Evolutionary conservation across 768 basidiomycete species (phyloP).

Genomic region (Calocybe indica): DNA sequence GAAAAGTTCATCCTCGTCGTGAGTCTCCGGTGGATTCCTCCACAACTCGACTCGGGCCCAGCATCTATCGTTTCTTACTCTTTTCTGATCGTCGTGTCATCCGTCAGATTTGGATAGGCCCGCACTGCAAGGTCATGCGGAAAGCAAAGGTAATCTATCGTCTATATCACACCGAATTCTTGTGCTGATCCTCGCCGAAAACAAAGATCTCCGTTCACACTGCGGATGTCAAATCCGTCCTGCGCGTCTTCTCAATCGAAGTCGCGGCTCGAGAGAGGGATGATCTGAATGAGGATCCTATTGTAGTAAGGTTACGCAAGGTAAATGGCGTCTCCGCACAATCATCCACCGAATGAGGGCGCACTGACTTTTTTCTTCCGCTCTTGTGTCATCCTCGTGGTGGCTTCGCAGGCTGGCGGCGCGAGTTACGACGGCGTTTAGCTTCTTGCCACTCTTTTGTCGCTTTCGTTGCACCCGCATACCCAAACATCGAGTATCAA

Average conservation of each 20-base stretch:
- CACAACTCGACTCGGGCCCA: not conserved
- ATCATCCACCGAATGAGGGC: slow-evolving; percentile 6
- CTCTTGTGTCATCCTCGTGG: slow-evolving; percentile 7
- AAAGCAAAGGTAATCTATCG: slow-evolving; percentile 61
- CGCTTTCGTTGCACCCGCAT: not conserved
- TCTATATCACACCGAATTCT: slow-evolving; percentile 9
- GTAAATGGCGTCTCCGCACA: slow-evolving; percentile 31
- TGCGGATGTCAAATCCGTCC: slow-evolving; percentile 78
- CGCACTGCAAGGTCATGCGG: slow-evolving; percentile 82
- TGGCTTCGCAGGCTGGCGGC: slow-evolving; percentile 62
- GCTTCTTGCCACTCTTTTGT: slow-evolving; percentile 11
- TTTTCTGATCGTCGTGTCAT: slow-evolving; percentile 12
- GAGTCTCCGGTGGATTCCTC: slow-evolving; percentile 11
- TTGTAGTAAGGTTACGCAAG: slow-evolving; percentile 77
- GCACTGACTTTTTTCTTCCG: slow-evolving; percentile 5
- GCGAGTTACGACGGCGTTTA: slow-evolving; percentile 86
- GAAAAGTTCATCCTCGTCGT: slow-evolving; percentile 86
- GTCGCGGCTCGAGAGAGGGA: slow-evolving; percentile 79
- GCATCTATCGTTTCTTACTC: slow-evolving; percentile 7
- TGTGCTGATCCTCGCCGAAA: slow-evolving; percentile 19
- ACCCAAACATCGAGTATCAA: too few species aligned
- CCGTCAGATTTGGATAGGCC: slow-evolving; percentile 69
- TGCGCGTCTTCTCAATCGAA: slow-evolving; percentile 81
- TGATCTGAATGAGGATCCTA: slow-evolving; percentile 84
- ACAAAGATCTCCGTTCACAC: slow-evolving; percentile 85